Percentiles rank a stretch among this genome's conserved stretches.
Evolutionary conservation across 441 rosid species (phyloP).

Genomic region (Pelargonium cotyledonis): DNA sequence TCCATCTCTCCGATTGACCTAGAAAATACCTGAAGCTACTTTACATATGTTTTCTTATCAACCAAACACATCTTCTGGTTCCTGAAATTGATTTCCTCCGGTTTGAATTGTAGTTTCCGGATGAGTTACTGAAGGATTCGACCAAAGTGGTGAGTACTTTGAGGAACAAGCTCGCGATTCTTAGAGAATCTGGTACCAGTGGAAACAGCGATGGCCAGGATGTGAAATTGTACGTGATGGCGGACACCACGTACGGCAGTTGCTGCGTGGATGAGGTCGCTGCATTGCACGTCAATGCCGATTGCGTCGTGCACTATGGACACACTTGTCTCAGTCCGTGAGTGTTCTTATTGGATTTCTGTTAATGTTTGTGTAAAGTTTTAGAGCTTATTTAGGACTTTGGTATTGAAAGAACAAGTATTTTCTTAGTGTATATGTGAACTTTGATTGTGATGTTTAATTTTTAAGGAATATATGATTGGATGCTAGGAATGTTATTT

Average conservation of each 20-base stretch:
- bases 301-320: constrained; percentile 85
- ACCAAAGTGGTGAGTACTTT: constrained; percentile 47
- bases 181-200: constrained; percentile 24
- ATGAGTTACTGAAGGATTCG: constrained; percentile 67
- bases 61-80: not conserved
- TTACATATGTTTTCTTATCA: not conserved
- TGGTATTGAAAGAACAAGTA: not conserved
- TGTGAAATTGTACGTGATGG: constrained; percentile 70
- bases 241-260: constrained; percentile 83
- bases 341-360: constrained; percentile 22
- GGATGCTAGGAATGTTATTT: not conserved
- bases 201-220: constrained; percentile 30
- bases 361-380: not conserved
- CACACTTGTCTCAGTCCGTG: constrained; percentile 92
- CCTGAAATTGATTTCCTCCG: constrained; percentile 6
- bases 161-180: constrained; percentile 31
- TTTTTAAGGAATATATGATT: not conserved
- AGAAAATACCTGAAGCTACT: not conserved
- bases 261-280: constrained; percentile 93
- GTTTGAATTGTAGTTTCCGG: constrained; percentile 57
- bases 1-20: not conserved
- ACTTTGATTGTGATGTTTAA: not conserved
- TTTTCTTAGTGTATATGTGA: not conserved
- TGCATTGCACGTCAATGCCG: constrained; percentile 65
- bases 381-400: not conserved